Evolutionary conservation across 1,284 basidiomycete species (phyloP).

Genomic region (Chalciporus piperatoides): DNA sequence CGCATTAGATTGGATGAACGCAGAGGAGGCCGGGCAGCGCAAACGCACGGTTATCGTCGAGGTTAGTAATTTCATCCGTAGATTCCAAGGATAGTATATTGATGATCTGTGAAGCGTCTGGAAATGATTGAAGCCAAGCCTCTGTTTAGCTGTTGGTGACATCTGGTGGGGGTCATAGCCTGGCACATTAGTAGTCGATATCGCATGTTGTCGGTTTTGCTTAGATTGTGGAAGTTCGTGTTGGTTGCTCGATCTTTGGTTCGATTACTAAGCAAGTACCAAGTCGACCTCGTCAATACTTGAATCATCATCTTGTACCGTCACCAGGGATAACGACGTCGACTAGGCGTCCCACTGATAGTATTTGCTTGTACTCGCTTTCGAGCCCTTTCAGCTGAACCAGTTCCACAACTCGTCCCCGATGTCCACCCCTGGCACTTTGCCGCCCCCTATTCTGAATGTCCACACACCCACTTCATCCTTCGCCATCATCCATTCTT

Average conservation of each 20-base stretch:
- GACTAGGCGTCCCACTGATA: too few species aligned
- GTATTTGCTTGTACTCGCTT: too few species aligned
- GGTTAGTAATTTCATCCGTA: conserved; percentile 41
- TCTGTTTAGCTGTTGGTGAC: conserved; percentile 67
- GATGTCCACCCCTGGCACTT: conserved; percentile 18
- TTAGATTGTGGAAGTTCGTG: too few species aligned
- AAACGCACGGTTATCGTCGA: conserved; percentile 67
- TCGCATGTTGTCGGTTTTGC: too few species aligned
- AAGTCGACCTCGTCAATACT: too few species aligned
- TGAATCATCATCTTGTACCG: too few species aligned
- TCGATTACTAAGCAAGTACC: neutral
- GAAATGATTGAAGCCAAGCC: conserved; percentile 67
- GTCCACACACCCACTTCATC: conserved; percentile 73
- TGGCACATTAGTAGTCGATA: neutral
- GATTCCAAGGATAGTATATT: neutral
- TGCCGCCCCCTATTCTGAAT: conserved; percentile 46
- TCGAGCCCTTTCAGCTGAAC: too few species aligned
- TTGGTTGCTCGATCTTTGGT: too few species aligned
- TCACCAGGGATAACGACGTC: too few species aligned
- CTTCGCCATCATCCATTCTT: conserved; percentile 67
- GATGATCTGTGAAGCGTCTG: conserved; percentile 49
- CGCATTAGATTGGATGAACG: conserved; percentile 65
- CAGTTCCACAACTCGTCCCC: neutral
- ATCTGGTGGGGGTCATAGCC: neutral
- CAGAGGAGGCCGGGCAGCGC: conserved; percentile 42